Evolutionary conservation across 164 flowering plant species (phyloP).

Genomic region (Piper betle): DNA sequence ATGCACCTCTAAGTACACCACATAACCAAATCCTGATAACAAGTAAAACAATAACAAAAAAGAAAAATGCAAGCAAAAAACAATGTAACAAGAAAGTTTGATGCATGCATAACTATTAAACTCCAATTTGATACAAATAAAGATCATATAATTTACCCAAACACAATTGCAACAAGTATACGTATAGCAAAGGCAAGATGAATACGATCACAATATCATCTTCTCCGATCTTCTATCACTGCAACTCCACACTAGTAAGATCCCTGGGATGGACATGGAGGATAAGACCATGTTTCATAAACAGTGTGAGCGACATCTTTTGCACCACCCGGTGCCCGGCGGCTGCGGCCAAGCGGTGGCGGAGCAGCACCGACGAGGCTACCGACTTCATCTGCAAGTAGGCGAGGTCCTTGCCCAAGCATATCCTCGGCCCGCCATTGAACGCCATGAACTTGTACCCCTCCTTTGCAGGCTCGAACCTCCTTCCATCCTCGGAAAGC

Average conservation of each 20-base stretch:
- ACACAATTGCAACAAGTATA: too few species aligned
- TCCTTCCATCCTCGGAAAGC: conserved; percentile 37
- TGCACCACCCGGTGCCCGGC: conserved; percentile 39
- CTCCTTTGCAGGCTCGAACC: conserved; percentile 63
- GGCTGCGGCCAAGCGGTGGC: conserved; percentile 58
- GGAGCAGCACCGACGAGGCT: conserved; percentile 61
- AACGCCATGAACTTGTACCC: conserved; percentile 68
- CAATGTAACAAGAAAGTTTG: too few species aligned
- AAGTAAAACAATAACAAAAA: too few species aligned
- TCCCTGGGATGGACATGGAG: conserved; percentile 40
- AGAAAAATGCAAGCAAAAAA: too few species aligned
- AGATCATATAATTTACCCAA: too few species aligned
- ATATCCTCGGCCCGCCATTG: conserved; percentile 60
- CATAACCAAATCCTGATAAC: too few species aligned
- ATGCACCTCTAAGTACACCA: too few species aligned
- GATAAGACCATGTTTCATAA: conserved; percentile 57
- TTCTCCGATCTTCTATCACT: too few species aligned
- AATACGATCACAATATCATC: neutral
- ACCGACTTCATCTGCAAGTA: conserved; percentile 89
- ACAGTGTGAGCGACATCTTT: too few species aligned
- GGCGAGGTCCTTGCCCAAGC: conserved; percentile 30
- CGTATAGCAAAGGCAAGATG: neutral
- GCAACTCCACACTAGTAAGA: conserved; percentile 4
- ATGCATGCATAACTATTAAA: too few species aligned
- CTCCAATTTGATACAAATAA: too few species aligned